phyloP scores from a whole-genome alignment of 352 stramenopile species.

The Globisporangium acanthophoron region DNA sequence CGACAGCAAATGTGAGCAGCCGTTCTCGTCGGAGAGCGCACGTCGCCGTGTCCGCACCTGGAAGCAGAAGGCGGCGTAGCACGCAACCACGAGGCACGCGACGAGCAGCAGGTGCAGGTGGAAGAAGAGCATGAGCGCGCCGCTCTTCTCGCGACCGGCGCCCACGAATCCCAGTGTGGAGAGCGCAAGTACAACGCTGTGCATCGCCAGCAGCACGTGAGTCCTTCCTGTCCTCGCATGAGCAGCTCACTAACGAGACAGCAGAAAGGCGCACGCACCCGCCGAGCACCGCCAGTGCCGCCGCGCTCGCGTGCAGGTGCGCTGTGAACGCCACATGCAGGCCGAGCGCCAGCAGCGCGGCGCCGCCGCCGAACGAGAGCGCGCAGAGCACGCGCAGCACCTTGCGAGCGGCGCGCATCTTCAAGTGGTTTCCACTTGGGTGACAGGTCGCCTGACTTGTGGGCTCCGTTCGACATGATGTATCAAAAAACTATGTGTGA shows the following conservation, averaged over 20 bases:
- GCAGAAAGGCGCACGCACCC: conserved; percentile 9
- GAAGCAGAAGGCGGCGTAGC: conserved; percentile 63
- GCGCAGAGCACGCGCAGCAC: conserved; percentile 51
- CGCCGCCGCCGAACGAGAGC: conserved; percentile 48
- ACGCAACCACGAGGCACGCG: conserved; percentile 51
- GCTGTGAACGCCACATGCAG: conserved; percentile 45
- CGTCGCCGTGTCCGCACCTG: conserved; percentile 13
- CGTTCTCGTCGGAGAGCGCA: neutral
- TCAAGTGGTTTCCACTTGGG: neutral
- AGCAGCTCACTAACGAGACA: neutral
- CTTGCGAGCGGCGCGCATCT: conserved; percentile 62
- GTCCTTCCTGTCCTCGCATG: neutral
- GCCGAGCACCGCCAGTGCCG: conserved; percentile 36
- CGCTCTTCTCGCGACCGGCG: conserved; percentile 59
- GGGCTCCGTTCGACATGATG: neutral
- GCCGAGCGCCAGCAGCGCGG: conserved; percentile 41
- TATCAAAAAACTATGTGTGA: neutral
- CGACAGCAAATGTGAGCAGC: neutral
- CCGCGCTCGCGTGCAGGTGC: conserved; percentile 46
- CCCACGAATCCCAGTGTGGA: conserved; percentile 58
- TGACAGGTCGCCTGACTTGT: neutral
- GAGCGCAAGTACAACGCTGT: conserved; percentile 37
- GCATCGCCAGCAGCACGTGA: neutral
- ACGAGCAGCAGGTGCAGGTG: conserved; percentile 67
- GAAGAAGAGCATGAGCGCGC: conserved; percentile 67